phyloP scores from a whole-genome alignment of 331 rosid species.

The Malus hybrid region DNA sequence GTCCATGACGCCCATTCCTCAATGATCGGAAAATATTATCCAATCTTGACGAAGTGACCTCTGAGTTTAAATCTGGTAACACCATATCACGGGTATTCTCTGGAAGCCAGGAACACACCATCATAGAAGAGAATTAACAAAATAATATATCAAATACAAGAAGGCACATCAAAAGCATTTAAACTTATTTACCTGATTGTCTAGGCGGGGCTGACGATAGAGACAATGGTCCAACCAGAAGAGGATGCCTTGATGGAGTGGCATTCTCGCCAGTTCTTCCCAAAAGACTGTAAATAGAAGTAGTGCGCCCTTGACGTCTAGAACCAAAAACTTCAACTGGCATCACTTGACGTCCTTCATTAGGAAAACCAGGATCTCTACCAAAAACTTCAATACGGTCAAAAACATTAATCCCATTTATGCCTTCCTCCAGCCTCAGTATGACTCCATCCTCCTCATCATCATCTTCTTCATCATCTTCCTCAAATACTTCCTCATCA shows the following conservation, averaged over 20 bases:
- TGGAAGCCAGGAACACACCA: constrained; percentile 22
- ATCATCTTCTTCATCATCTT: constrained; percentile 91
- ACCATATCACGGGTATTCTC: constrained; percentile 30
- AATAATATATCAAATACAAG: neutral
- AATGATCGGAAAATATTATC: constrained; percentile 82
- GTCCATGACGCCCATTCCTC: constrained; percentile 96
- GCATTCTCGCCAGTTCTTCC: constrained; percentile 86
- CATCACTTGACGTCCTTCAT: constrained; percentile 91
- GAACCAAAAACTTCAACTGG: constrained; percentile 98
- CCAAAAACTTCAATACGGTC: constrained; percentile 96
- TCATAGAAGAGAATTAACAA: neutral
- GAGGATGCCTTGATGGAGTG: constrained; percentile 84
- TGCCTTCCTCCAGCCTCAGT: constrained; percentile 92
- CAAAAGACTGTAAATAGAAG: constrained; percentile 90
- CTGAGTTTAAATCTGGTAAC: constrained; percentile 49
- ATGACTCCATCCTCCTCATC: constrained; percentile 96
- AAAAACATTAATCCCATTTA: constrained; percentile 93
- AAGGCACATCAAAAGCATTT: neutral
- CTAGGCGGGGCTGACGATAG: constrained; percentile 38
- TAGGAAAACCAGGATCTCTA: constrained; percentile 76
- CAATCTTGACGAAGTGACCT: constrained; percentile 60
- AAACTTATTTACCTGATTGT: constrained; percentile 49
- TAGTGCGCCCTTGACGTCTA: constrained; percentile 89
- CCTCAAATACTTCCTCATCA: constrained; percentile 88
- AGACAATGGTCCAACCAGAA: constrained; percentile 75